These are phyloP conservation scores for Metschnikowia henanensis DNA, from an alignment of 805 yeast genomes.

Conservation along the genomic window DNA sequence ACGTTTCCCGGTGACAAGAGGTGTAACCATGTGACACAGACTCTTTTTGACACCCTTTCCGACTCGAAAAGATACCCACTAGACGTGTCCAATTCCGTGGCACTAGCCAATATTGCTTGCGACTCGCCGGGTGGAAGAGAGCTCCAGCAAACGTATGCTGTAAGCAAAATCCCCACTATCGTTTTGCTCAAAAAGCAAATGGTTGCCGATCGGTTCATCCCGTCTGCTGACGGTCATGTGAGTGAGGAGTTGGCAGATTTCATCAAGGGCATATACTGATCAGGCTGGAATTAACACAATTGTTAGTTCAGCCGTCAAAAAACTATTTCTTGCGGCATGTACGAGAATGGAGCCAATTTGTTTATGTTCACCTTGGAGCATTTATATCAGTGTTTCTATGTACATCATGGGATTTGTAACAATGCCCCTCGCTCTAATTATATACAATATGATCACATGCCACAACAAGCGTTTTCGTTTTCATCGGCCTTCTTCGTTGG, in stretches of 20 bases:
- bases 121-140: slow-evolving; percentile 66
- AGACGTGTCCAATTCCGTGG: slow-evolving; percentile 44
- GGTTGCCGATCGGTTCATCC: slow-evolving; percentile 39
- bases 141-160: slow-evolving; percentile 54
- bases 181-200: slow-evolving; percentile 67
- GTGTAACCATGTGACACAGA: slow-evolving; percentile 62
- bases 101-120: slow-evolving; percentile 69
- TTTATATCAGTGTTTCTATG: not conserved
- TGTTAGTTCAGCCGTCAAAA: no score
- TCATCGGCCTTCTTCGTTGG: no score
- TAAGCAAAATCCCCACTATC: slow-evolving; percentile 60
- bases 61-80: slow-evolving; percentile 23
- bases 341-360: no score
- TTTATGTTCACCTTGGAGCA: no score
- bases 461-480: no score
- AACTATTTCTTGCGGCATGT: no score
- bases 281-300: not conserved
- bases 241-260: slow-evolving; percentile 34
- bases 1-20: slow-evolving; percentile 64
- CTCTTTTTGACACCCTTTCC: slow-evolving; percentile 45
- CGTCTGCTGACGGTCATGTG: slow-evolving; percentile 20
- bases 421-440: no score
- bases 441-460: no score
- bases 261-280: slow-evolving; percentile 25
- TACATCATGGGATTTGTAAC: not conserved